phyloP scores from a whole-genome alignment of 768 basidiomycete genomes.

The Phaffia australis region DNA sequence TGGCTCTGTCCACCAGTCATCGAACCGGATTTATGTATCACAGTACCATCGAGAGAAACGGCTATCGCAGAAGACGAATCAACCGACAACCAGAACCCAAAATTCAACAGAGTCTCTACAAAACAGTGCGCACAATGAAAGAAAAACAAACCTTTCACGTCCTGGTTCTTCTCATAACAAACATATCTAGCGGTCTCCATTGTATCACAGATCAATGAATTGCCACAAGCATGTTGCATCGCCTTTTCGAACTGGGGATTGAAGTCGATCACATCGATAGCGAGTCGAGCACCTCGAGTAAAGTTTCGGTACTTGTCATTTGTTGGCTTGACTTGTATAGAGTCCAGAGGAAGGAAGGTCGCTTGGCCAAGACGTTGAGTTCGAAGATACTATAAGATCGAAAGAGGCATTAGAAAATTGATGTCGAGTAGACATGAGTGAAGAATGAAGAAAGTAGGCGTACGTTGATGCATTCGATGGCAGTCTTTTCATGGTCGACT shows the following conservation, averaged over 20 bases:
- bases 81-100: conserved; percentile 5
- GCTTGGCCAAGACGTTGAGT: conserved; percentile 91
- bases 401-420: neutral
- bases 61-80: conserved; percentile 40
- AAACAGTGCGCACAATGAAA: neutral
- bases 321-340: conserved; percentile 83
- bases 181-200: conserved; percentile 86
- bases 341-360: conserved; percentile 97
- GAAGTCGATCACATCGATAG: conserved; percentile 72
- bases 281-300: conserved; percentile 72
- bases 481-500: conserved; percentile 92
- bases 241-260: conserved; percentile 80
- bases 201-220: conserved; percentile 85
- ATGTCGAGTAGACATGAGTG: neutral
- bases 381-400: conserved; percentile 63
- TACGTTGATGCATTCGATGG: conserved; percentile 94
- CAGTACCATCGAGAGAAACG: conserved; percentile 88
- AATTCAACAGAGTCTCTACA: neutral
- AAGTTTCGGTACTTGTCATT: conserved; percentile 91
- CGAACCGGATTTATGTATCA: conserved; percentile 93
- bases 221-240: conserved; percentile 93
- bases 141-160: conserved; percentile 70
- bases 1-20: conserved; percentile 91
- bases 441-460: conserved; percentile 17
- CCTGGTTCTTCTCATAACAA: conserved; percentile 87